These are phyloP conservation scores for Takashimella tepidaria DNA, from an alignment of 1,284 basidiomycete species.

Conservation along the genomic window DNA sequence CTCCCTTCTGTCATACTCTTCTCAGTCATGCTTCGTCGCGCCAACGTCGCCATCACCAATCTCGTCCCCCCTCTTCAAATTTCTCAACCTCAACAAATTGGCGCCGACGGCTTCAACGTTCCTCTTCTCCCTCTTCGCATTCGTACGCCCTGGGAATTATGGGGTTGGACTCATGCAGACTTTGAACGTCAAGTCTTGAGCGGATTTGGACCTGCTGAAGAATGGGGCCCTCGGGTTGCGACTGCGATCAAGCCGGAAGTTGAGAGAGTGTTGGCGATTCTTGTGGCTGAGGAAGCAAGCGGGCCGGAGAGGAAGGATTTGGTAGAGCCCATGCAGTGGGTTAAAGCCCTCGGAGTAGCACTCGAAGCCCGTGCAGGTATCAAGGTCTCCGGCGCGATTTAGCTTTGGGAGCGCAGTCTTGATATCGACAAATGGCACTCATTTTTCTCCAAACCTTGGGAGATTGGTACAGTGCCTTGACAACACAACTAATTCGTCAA, in stretches of 20 bases:
- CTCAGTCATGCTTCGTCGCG: slow-evolving; percentile 34
- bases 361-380: slow-evolving; percentile 41
- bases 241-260: slow-evolving; percentile 44
- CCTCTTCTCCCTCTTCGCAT: slow-evolving; percentile 15
- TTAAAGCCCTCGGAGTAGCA: slow-evolving; percentile 38
- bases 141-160: slow-evolving; percentile 36
- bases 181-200: slow-evolving; percentile 44
- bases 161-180: slow-evolving; percentile 39
- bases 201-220: slow-evolving; percentile 47
- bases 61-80: slow-evolving; percentile 4
- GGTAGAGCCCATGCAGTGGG: slow-evolving; percentile 38
- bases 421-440: no score
- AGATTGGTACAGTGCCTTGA: no score
- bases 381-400: slow-evolving; percentile 24
- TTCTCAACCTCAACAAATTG: no score
- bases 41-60: slow-evolving; percentile 29
- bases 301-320: slow-evolving; percentile 14
- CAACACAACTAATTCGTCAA: no score
- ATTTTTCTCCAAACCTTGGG: no score
- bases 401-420: slow-evolving; percentile 1
- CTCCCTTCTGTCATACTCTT: slow-evolving; percentile 45
- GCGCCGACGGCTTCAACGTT: slow-evolving; percentile 6
- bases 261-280: slow-evolving; percentile 28
- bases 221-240: slow-evolving; percentile 42
- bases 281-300: slow-evolving; percentile 17